Evolutionary conservation across 2,329 filamentous ascomycete genomes (phyloP).

Genomic region (Fusarium lyarnte): DNA sequence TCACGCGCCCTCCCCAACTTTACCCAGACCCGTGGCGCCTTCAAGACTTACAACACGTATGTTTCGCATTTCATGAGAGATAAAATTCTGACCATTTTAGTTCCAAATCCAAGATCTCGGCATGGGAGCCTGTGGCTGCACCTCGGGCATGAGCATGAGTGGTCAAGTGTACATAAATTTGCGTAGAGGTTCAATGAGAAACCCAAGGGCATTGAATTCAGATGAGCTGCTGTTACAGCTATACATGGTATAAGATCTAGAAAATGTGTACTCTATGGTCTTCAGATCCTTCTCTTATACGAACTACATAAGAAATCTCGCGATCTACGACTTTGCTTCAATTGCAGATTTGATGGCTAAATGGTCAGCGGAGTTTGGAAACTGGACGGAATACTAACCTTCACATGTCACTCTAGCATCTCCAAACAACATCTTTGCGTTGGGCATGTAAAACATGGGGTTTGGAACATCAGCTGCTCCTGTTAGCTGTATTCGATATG

Average conservation of each 20-base stretch:
- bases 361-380: constrained; percentile 34
- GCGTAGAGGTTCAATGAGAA: constrained; percentile 34
- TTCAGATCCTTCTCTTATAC: constrained; percentile 19
- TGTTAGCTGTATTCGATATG: constrained; percentile 19
- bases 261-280: constrained; percentile 35
- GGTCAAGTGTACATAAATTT: constrained; percentile 43
- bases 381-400: constrained; percentile 60
- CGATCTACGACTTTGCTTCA: constrained; percentile 45
- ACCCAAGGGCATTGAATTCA: constrained; percentile 29
- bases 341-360: constrained; percentile 55
- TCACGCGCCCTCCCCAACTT: constrained; percentile 75
- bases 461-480: constrained; percentile 83
- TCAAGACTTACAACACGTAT: constrained; percentile 95
- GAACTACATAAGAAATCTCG: constrained; percentile 25
- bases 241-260: constrained; percentile 35
- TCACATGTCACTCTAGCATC: constrained; percentile 88
- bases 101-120: constrained; percentile 62
- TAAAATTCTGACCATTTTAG: constrained; percentile 48
- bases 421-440: constrained; percentile 90
- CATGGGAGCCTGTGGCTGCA: constrained; percentile 61
- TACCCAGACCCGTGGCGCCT: constrained; percentile 81
- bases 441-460: constrained; percentile 92
- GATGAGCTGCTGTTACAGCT: constrained; percentile 10
- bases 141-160: constrained; percentile 44
- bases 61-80: constrained; percentile 50